phyloP scores from a whole-genome alignment of 2,329 filamentous ascomycete species.

The Fusarium domesticum region DNA sequence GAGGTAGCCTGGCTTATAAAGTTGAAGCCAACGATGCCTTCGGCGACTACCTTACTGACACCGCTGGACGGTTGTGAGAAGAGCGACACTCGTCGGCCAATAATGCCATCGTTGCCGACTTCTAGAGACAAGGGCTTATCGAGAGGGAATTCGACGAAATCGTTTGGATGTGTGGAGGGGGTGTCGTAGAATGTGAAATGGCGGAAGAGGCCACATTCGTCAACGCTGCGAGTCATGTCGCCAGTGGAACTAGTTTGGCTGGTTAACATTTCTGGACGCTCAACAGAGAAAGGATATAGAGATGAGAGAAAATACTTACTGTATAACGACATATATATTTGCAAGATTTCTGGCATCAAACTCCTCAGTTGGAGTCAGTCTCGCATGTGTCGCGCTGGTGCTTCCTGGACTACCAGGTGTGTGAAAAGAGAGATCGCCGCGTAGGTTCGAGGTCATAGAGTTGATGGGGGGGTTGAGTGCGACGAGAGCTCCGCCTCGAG shows the following conservation, averaged over 20 bases:
- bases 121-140: conserved; percentile 41
- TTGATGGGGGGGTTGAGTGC: conserved; percentile 37
- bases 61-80: conserved; percentile 28
- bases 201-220: conserved; percentile 43
- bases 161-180: conserved; percentile 3
- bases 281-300: too few species aligned
- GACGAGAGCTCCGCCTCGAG: conserved; percentile 46
- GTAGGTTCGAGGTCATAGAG: conserved; percentile 10
- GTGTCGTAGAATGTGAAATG: conserved; percentile 34
- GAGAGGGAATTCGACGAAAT: conserved; percentile 36
- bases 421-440: conserved; percentile 45
- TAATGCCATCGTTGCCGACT: conserved; percentile 47
- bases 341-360: conserved; percentile 14
- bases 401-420: conserved; percentile 39
- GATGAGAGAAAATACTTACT: conserved; percentile 34
- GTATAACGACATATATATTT: conserved; percentile 41
- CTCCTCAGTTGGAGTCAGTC: conserved; percentile 35
- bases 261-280: conserved; percentile 10
- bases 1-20: conserved; percentile 24
- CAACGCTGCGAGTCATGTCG: conserved; percentile 40
- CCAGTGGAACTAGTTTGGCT: conserved; percentile 36
- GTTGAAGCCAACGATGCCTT: conserved; percentile 52
- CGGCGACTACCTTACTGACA: conserved; percentile 37
- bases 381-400: conserved; percentile 41
- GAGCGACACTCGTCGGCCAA: conserved; percentile 47